These are phyloP conservation scores for Candida endomychidarum DNA, from an alignment of 805 yeast genomes.

Conservation along the genomic window DNA sequence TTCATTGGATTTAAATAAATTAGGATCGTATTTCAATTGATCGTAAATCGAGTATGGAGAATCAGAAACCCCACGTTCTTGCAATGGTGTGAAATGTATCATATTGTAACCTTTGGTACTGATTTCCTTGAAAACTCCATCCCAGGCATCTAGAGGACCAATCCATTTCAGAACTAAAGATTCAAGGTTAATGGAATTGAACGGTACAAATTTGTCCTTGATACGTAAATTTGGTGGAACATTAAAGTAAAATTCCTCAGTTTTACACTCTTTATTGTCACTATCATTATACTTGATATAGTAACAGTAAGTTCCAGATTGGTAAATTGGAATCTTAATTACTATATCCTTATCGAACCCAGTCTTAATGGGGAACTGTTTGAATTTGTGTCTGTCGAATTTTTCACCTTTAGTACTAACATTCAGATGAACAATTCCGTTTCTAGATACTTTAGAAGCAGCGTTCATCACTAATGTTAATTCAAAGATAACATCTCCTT, in stretches of 20 bases:
- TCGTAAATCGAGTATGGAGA: conserved; percentile 93
- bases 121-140: conserved; percentile 57
- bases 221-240: conserved; percentile 75
- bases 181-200: conserved; percentile 79
- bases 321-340: conserved; percentile 59
- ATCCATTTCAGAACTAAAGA: conserved; percentile 91
- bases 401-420: conserved; percentile 49
- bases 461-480: conserved; percentile 70
- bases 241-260: conserved; percentile 68
- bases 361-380: conserved; percentile 49
- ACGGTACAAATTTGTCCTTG: conserved; percentile 56
- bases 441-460: conserved; percentile 68
- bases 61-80: conserved; percentile 82
- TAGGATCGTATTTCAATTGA: conserved; percentile 75
- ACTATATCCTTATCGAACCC: conserved; percentile 63
- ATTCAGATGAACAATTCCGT: conserved; percentile 74
- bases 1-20: conserved; percentile 51
- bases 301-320: conserved; percentile 80
- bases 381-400: conserved; percentile 60
- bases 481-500: conserved; percentile 44
- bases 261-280: conserved; percentile 32
- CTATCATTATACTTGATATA: conserved; percentile 56
- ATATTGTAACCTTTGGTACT: conserved; percentile 83
- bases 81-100: conserved; percentile 95
- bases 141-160: conserved; percentile 72